Evolutionary conservation across 495 filamentous ascomycete genomes (phyloP), one percentile per base, ranked within the genome.

Genomic region (Extremus antarcticus): DNA sequence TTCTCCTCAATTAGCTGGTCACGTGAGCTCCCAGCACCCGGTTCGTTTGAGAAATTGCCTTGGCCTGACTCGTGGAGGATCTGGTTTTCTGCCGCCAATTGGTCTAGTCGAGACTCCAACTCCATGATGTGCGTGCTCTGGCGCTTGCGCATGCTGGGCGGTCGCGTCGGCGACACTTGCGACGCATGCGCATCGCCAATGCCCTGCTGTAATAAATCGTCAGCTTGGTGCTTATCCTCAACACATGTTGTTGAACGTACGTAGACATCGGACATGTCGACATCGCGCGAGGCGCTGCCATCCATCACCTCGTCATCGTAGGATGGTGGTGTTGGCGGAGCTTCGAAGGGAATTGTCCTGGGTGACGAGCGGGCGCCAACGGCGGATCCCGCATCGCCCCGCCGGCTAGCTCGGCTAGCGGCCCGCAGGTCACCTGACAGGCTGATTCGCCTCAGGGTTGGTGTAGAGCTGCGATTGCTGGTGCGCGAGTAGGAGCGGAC

Each of bases 81-180:
- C 52, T 84, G 81, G 61, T 95, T 95, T 63, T 94, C 89, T 0
- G 86, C 80, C 40, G 83, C 73, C 47, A 95, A 73, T 66, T 88
- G 85, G 58, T 94, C 88, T 59, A 95, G 76, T 63, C 76, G 78
- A 29, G 76, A 65, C 63, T 87, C 80, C 41, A 97, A 79, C 53
- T 97, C 90, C 45, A 94, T 77, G 49, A 97, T 82, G 71, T 96
- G 92, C 84, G 95, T 87, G 76, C 90, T 96, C 70, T 92, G 92
- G 58, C 89, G 86, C 65, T 88, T 88, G 57, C 90, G 89, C 63
- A 73, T 84, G 76, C 88, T 96, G 69, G 90, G 89, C 67, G 91
- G 91, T 69, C 94, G 86, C 61, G 89, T 94, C 50, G 92, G 92
- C 62, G 94, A 97, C 66, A 83, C 84, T 62, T 91, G 90, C 65